Evolutionary conservation across 1,284 basidiomycete genomes (phyloP).

Genomic region (Ceratorhiza oryzae-sativae): DNA sequence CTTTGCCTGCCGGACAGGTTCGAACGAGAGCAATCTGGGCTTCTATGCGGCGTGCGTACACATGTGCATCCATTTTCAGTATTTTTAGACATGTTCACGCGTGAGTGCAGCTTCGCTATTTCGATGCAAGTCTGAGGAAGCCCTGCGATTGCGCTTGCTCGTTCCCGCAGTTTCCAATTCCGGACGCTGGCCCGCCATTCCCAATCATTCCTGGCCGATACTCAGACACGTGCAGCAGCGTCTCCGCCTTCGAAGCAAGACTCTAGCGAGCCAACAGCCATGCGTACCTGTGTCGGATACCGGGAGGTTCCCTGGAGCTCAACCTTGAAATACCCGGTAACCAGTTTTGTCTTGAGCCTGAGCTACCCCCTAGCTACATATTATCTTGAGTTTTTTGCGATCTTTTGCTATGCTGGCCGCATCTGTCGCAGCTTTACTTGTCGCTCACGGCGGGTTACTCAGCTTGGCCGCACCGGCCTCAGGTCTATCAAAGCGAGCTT

Average conservation of each 20-base stretch:
- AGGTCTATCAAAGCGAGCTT: constrained; percentile 1
- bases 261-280: not conserved
- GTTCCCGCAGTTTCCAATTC: not conserved
- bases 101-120: constrained; percentile 2
- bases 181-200: not conserved
- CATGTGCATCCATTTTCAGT: not conserved
- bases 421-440: not conserved
- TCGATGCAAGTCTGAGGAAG: not conserved
- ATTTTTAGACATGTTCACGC: not conserved
- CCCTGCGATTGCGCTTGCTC: not conserved
- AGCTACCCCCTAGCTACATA: not conserved
- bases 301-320: not conserved
- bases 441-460: constrained; percentile 5
- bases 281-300: not conserved
- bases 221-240: not conserved
- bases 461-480: not conserved
- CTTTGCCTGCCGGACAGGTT: not conserved
- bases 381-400: not conserved
- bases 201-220: not conserved
- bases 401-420: constrained; percentile 2
- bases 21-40: not conserved
- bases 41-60: not conserved
- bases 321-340: not conserved
- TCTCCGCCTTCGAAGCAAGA: not conserved
- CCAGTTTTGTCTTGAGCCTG: not conserved